Evolutionary conservation across 192 early-diverging fungal species (phyloP), one percentile per base, ranked within the genome.

Genomic region (Lobosporangium transversale): DNA sequence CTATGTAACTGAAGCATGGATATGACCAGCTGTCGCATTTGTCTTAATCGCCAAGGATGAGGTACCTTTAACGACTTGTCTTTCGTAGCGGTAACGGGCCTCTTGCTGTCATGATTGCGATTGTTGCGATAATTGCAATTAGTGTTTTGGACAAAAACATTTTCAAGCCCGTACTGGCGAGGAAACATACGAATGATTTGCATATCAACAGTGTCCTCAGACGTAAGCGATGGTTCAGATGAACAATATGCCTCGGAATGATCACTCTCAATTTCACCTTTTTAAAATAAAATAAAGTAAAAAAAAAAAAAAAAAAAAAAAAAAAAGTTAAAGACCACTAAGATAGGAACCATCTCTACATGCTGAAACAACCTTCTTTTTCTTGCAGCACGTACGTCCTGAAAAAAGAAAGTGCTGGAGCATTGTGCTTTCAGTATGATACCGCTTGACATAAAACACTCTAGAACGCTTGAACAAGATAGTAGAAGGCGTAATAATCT

Each of bases 1-100:
- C 50, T 32, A 53, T 85, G 79, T 32, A 80, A 60, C 32, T 64
- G 55, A 27, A 84, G 71, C 86, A 87, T 84, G 18, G 78, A 55
- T 11, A 40, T 40, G 10, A 78, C 78, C 45, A 85, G 53, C 3
- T 10, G 21, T 24, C 32, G 49, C 79, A 88, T 56, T 9, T 24
- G 12, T 0, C 73, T 51, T 17, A 76, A n/a, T 17, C 73, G 45
- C 73, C 73, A 76, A 3, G 69, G 43, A 11, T 44, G 53, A 4
- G 30, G 29, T 11, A 12, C 17, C 29, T 51, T n/a, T n/a, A n/a
- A n/a, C n/a, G n/a, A n/a, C n/a, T n/a, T n/a, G n/a, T n/a, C n/a
- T n/a, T n/a, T n/a, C n/a, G n/a, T n/a, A n/a, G n/a, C n/a, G n/a
- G n/a, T n/a, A n/a, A n/a, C n/a, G n/a, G n/a, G n/a, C n/a, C n/a